Percentiles rank a stretch among this genome's conserved stretches.
phyloP scores from a whole-genome alignment of 78 protist species.

The Protostelium mycophagum region DNA sequence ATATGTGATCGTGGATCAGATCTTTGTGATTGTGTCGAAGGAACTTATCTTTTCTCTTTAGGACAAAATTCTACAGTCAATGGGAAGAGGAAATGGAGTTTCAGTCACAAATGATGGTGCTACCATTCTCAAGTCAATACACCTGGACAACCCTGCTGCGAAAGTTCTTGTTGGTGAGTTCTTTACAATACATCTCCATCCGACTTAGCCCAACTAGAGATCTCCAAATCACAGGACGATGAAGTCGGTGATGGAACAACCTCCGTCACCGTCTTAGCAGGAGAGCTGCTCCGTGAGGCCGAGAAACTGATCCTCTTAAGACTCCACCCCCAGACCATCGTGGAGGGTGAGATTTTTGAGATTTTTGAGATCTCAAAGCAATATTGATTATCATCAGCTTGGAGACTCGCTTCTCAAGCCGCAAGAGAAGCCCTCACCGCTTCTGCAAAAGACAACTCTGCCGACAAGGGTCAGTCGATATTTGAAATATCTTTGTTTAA shows the following conservation, averaged over 20 bases:
- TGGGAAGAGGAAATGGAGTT: constrained; percentile 28
- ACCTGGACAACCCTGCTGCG: constrained; percentile 96
- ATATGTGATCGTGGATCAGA: neutral
- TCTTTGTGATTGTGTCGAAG: neutral
- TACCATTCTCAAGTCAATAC: constrained; percentile 92
- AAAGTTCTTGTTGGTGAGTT: constrained; percentile 82
- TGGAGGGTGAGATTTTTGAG: constrained; percentile 67
- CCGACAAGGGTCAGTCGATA: constrained; percentile 36
- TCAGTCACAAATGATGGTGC: constrained; percentile 99
- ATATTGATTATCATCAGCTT: no score
- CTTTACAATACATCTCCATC: neutral
- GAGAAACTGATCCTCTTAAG: constrained; percentile 85
- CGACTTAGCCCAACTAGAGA: constrained; percentile 30
- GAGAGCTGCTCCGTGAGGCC: constrained; percentile 97
- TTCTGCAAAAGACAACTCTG: constrained; percentile 54
- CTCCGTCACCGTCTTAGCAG: constrained; percentile 92
- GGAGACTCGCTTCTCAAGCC: constrained; percentile 77
- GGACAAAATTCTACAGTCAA: constrained; percentile 96
- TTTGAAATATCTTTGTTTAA: neutral
- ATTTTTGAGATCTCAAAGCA: neutral
- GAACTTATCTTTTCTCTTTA: neutral
- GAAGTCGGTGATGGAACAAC: constrained; percentile 99
- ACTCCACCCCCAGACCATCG: constrained; percentile 97
- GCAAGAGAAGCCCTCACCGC: constrained; percentile 80
- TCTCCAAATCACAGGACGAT: constrained; percentile 94